Evolutionary conservation across 768 basidiomycete genomes (phyloP).

Genomic region (Peribolospora baueri): DNA sequence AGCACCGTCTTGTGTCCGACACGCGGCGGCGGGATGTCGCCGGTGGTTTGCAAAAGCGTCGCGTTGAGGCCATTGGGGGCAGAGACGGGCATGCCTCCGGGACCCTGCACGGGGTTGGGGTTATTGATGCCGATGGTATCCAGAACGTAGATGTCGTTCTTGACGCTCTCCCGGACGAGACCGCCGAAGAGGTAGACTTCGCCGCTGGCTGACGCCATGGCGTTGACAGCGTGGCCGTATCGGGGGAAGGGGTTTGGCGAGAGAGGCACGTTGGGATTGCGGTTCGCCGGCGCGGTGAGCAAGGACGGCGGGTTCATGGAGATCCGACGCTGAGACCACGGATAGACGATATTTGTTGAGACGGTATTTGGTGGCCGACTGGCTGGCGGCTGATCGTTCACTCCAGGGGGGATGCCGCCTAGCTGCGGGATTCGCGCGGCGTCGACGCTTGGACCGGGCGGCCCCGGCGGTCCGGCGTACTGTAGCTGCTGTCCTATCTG

Average conservation of each 20-base stretch:
- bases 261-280: constrained; percentile 33
- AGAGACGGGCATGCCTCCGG: constrained; percentile 17
- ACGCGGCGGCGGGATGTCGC: constrained; percentile 63
- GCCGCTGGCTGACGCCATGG: constrained; percentile 47
- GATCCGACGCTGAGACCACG: constrained; percentile 60
- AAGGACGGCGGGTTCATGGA: constrained; percentile 40
- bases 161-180: constrained; percentile 65
- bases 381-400: no score
- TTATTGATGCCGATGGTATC: constrained; percentile 4
- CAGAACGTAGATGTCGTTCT: constrained; percentile 84
- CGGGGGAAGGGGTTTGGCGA: constrained; percentile 77
- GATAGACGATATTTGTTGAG: constrained; percentile 24
- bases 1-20: constrained; percentile 95
- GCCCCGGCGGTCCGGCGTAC: no score
- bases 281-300: constrained; percentile 38
- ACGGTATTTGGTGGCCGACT: no score
- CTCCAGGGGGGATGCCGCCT: no score
- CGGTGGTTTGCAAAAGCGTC: constrained; percentile 59
- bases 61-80: constrained; percentile 46
- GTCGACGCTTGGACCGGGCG: no score
- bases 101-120: neutral
- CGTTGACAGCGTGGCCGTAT: constrained; percentile 80
- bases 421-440: no score
- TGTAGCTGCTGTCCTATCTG: no score
- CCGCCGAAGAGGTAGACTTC: constrained; percentile 94